phyloP scores from a whole-genome alignment of 2,329 filamentous ascomycete genomes.

The Paecilomyces sp. region DNA sequence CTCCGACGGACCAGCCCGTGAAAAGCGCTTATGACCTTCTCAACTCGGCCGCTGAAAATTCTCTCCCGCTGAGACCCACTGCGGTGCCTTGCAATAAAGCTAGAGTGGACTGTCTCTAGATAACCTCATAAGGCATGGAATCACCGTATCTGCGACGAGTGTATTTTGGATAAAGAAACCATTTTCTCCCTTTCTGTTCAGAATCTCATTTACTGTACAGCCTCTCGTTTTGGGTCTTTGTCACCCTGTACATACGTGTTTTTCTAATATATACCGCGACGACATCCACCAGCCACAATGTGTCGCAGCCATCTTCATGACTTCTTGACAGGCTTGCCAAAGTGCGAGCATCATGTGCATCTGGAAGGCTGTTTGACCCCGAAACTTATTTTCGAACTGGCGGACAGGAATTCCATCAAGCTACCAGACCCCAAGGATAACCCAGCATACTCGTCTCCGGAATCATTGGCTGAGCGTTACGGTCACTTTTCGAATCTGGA shows the following conservation, averaged over 20 bases:
- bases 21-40: not conserved
- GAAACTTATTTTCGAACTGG: slow-evolving; percentile 61
- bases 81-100: not conserved
- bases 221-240: not conserved
- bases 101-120: not conserved
- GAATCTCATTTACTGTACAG: not conserved
- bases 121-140: not conserved
- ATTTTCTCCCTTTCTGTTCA: not conserved
- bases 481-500: slow-evolving; percentile 61
- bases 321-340: slow-evolving; percentile 61
- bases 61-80: not conserved
- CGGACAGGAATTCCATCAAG: slow-evolving; percentile 56
- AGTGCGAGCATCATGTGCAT: slow-evolving; percentile 77
- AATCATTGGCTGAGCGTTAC: slow-evolving; percentile 57
- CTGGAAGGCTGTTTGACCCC: slow-evolving; percentile 70
- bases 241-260: not conserved
- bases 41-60: not conserved
- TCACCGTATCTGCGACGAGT: not conserved
- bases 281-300: slow-evolving; percentile 32
- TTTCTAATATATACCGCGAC: not conserved
- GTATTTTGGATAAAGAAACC: not conserved
- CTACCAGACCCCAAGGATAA: slow-evolving; percentile 51
- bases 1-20: not conserved
- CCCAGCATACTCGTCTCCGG: slow-evolving; percentile 55
- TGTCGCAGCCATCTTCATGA: slow-evolving; percentile 50